These are phyloP conservation scores for Saccharum spontaneum DNA, from an alignment of 176 grass and related monocot species.

Conservation along the genomic window DNA sequence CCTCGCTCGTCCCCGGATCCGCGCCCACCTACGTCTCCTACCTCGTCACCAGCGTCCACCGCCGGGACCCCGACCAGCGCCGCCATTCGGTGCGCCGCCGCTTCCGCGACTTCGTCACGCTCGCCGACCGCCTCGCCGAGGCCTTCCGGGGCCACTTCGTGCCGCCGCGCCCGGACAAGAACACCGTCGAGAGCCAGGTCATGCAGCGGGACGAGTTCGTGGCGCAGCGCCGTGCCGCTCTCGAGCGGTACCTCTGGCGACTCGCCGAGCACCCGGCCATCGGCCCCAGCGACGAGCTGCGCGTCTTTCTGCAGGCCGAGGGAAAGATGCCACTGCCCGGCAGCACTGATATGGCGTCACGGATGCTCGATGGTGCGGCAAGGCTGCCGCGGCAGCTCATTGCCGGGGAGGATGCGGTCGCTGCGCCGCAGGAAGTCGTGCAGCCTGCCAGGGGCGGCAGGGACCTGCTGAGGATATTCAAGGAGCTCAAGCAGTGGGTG, in stretches of 20 bases:
- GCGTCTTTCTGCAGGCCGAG: slow-evolving; percentile 82
- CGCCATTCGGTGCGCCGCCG: slow-evolving; percentile 70
- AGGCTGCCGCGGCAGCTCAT: slow-evolving; percentile 76
- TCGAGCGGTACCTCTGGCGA: slow-evolving; percentile 80
- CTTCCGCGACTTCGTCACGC: slow-evolving; percentile 95
- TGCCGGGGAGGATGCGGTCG: slow-evolving; percentile 46
- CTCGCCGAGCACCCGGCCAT: slow-evolving; percentile 81
- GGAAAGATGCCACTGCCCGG: slow-evolving; percentile 81
- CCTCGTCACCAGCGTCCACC: slow-evolving; percentile 58
- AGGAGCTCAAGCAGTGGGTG: slow-evolving; percentile 88
- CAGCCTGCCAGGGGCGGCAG: slow-evolving; percentile 93
- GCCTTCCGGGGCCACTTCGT: slow-evolving; percentile 80
- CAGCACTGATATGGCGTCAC: slow-evolving; percentile 83
- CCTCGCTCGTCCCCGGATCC: slow-evolving; percentile 69
- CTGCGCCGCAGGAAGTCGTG: slow-evolving; percentile 80
- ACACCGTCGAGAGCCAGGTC: slow-evolving; percentile 91
- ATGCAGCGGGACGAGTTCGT: slow-evolving; percentile 96
- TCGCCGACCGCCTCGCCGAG: slow-evolving; percentile 88
- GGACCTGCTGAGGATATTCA: slow-evolving; percentile 90
- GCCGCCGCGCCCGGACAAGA: slow-evolving; percentile 90
- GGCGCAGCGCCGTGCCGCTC: slow-evolving; percentile 60
- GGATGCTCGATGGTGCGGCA: slow-evolving; percentile 83
- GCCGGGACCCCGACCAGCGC: slow-evolving; percentile 37
- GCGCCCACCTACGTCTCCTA: slow-evolving; percentile 80
- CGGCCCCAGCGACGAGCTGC: slow-evolving; percentile 80